Percentiles rank a stretch among this genome's conserved stretches.
These are phyloP conservation scores for Pseudocercospora fuligena DNA, from an alignment of 2,329 filamentous ascomycete genomes.

Conservation along the genomic window DNA sequence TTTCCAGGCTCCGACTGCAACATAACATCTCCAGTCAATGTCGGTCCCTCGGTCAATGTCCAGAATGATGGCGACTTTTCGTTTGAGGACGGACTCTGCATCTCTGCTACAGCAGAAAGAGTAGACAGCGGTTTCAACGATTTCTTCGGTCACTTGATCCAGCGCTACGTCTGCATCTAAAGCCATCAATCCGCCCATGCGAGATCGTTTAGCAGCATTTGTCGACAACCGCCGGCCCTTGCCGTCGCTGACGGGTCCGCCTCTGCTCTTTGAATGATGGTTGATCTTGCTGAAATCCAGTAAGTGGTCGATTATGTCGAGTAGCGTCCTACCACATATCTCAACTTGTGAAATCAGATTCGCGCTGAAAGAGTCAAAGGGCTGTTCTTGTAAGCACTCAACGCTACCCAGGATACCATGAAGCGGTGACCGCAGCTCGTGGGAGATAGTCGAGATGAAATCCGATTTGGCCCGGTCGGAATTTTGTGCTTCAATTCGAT, in stretches of 20 bases:
- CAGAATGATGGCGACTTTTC: conserved; percentile 53
- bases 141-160: conserved; percentile 57
- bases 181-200: conserved; percentile 31
- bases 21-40: conserved; percentile 49
- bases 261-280: conserved; percentile 33
- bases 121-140: conserved; percentile 58
- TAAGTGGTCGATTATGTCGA: conserved; percentile 53
- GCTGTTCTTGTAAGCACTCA: conserved; percentile 55
- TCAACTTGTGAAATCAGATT: conserved; percentile 56
- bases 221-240: conserved; percentile 18
- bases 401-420: conserved; percentile 56
- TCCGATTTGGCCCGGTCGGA: conserved; percentile 57
- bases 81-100: conserved; percentile 28
- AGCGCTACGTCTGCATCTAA: conserved; percentile 45
- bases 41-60: conserved; percentile 46
- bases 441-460: conserved; percentile 58
- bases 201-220: conserved; percentile 19
- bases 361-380: conserved; percentile 45
- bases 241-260: conserved; percentile 10
- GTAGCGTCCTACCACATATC: conserved; percentile 55
- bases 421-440: conserved; percentile 56
- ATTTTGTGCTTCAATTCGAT: conserved; percentile 45
- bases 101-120: conserved; percentile 36
- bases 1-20: conserved; percentile 53
- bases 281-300: conserved; percentile 55